phyloP scores from a whole-genome alignment of 106 monocot genomes.

The Gastrodia elata region DNA sequence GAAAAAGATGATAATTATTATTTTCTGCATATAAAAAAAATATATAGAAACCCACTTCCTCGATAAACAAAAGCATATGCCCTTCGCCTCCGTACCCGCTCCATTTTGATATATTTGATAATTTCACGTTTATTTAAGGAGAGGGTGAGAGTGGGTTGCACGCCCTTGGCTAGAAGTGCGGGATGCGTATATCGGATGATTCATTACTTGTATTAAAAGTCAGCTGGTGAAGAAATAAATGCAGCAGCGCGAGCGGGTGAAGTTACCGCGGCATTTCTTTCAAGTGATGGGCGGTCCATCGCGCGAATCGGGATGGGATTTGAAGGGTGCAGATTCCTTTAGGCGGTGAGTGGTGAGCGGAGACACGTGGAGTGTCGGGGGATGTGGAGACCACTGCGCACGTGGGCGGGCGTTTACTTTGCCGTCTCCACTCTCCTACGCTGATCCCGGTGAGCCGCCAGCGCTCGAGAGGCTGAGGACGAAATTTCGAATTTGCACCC shows the following conservation, averaged over 20 bases:
- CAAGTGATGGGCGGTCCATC: background rate
- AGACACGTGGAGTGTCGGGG: conserved; percentile 29
- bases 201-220: background rate
- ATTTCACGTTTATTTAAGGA: background rate
- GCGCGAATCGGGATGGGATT: background rate
- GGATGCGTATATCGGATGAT: background rate
- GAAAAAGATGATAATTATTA: too few species aligned
- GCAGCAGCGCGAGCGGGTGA: background rate
- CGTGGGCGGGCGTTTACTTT: conserved; percentile 12
- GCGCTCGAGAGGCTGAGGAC: too few species aligned
- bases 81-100: background rate
- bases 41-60: conserved; percentile 5
- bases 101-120: background rate
- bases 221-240: conserved; percentile 4
- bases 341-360: background rate
- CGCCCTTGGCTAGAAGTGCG: background rate
- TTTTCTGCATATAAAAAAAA: too few species aligned
- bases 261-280: background rate
- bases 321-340: background rate
- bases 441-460: background rate
- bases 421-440: background rate
- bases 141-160: background rate
- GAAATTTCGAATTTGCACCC: background rate
- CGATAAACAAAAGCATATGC: conserved; percentile 6
- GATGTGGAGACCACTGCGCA: background rate